A percentile compares a stretch with the other conserved stretches of the same genome.
Conservation (phyloP, 2,329 filamentous ascomycete species). For the Phialophora macrospora region DNA sequence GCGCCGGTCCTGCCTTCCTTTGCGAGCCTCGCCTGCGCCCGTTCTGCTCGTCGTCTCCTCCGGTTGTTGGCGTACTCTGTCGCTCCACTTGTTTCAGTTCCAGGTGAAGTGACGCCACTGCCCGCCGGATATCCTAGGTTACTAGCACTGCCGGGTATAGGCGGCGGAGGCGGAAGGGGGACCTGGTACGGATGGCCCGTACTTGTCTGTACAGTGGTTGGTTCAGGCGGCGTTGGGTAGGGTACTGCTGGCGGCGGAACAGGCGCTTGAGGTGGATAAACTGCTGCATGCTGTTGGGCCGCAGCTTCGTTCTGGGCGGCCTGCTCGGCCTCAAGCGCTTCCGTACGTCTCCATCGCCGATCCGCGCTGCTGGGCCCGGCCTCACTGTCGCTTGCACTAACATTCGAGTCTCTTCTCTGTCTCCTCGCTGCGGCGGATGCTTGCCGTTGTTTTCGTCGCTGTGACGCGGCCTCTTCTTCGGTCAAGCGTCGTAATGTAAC, state of each 20-base stretch:
- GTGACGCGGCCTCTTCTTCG: constrained; percentile 66
- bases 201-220: constrained; percentile 26
- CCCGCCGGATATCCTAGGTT: constrained; percentile 45
- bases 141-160: constrained; percentile 49
- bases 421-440: constrained; percentile 36
- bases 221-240: constrained; percentile 36
- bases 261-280: constrained; percentile 22
- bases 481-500: constrained; percentile 66
- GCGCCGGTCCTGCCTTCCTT: constrained; percentile 45
- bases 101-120: constrained; percentile 52
- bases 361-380: constrained; percentile 46
- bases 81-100: constrained; percentile 54
- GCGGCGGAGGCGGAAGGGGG: constrained; percentile 45
- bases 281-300: constrained; percentile 35
- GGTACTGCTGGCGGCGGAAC: constrained; percentile 30
- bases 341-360: constrained; percentile 54
- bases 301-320: constrained; percentile 50
- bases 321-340: constrained; percentile 55
- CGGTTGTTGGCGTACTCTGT: constrained; percentile 60
- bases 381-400: constrained; percentile 49
- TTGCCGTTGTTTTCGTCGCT: constrained; percentile 57
- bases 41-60: constrained; percentile 58
- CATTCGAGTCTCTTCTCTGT: constrained; percentile 48
- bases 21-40: constrained; percentile 54
- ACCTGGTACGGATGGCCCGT: constrained; percentile 31